Conservation (phyloP, 441 rosid genomes). For the Biscutella laevigata region DNA sequence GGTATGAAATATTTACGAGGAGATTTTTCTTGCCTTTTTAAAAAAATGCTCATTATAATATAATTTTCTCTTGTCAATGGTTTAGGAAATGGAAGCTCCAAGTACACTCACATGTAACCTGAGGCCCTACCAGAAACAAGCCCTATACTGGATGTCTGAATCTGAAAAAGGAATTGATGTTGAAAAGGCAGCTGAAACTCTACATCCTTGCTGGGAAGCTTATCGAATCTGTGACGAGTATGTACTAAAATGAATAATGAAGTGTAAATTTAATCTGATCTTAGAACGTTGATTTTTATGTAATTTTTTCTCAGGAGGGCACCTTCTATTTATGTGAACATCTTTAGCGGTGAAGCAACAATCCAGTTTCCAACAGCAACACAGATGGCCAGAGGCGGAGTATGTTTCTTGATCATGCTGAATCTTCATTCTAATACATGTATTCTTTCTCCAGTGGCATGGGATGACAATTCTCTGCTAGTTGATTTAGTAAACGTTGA, state of each 20-base stretch:
- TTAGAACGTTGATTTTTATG: not conserved
- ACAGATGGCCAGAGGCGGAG: slow-evolving; percentile 67
- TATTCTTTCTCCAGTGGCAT: not conserved
- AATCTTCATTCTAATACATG: not conserved
- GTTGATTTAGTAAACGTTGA: not conserved
- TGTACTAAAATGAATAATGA: not conserved
- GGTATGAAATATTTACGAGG: slow-evolving; percentile 25
- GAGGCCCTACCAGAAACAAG: slow-evolving; percentile 60
- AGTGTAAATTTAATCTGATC: not conserved
- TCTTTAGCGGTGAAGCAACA: slow-evolving; percentile 66
- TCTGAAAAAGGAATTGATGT: slow-evolving; percentile 50
- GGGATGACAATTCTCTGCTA: not conserved
- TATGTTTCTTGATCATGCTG: slow-evolving; percentile 26
- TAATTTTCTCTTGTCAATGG: not conserved
- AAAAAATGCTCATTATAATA: not conserved
- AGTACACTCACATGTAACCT: slow-evolving; percentile 38
- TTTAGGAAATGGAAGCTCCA: slow-evolving; percentile 71
- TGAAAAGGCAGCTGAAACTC: slow-evolving; percentile 48
- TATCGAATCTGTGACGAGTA: slow-evolving; percentile 55
- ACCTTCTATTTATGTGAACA: slow-evolving; percentile 49
- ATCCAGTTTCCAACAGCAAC: slow-evolving; percentile 56
- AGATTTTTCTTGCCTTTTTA: not conserved
- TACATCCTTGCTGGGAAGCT: slow-evolving; percentile 69
- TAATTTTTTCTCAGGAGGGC: slow-evolving; percentile 39
- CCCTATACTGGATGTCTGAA: slow-evolving; percentile 63